Conservation (phyloP, 371 early-diverging fungal species). For the Saksenaea vasiformis region DNA sequence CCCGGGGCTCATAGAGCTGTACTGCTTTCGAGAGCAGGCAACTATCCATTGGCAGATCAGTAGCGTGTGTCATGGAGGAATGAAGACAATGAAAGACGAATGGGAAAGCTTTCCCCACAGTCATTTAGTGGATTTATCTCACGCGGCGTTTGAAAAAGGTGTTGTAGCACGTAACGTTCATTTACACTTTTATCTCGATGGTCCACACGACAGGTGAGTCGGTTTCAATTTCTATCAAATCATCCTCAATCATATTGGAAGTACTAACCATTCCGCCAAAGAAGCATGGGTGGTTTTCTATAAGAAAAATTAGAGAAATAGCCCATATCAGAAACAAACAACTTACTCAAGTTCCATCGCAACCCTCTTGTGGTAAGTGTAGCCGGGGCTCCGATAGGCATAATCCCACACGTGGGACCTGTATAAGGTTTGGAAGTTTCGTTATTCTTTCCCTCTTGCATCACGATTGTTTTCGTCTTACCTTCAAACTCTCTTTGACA, state of each 20-base stretch:
- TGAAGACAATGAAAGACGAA: background rate
- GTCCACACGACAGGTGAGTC: constrained; percentile 81
- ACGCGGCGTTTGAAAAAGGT: background rate
- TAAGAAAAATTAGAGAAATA: background rate
- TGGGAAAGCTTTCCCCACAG: constrained; percentile 3
- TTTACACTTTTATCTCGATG: constrained; percentile 47
- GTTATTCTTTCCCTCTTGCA: background rate
- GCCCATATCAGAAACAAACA: background rate
- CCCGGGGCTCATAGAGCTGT: constrained; percentile 27
- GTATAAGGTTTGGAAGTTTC: background rate
- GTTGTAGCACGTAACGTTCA: background rate
- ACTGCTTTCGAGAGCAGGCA: background rate
- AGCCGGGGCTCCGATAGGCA: constrained; percentile 76
- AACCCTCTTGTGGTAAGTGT: constrained; percentile 74
- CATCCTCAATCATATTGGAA: constrained; percentile 68
- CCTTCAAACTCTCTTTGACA: constrained; percentile 69
- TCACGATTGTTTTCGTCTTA: constrained; percentile 7
- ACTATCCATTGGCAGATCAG: background rate
- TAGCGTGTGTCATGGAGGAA: background rate
- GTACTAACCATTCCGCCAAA: constrained; percentile 80
- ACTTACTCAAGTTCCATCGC: constrained; percentile 83
- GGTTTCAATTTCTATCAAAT: constrained; percentile 64
- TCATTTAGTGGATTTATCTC: background rate
- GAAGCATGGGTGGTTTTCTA: constrained; percentile 54
- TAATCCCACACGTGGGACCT: constrained; percentile 87